Evolutionary conservation across 2,329 filamentous ascomycete genomes (phyloP), one percentile per base, ranked within the genome.

Genomic region (Penicillium sp.): DNA sequence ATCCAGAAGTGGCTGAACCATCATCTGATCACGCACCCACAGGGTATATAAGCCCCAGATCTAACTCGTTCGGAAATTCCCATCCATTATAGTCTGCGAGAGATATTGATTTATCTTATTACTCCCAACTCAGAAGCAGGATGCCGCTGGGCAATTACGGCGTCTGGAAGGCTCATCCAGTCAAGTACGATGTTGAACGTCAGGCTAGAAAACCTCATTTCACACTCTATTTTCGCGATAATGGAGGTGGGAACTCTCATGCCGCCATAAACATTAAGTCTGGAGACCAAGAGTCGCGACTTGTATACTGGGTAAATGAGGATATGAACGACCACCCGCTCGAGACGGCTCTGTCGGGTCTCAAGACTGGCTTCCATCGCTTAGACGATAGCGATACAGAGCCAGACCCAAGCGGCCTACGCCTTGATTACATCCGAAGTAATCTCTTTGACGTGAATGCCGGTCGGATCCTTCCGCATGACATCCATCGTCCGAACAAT

Each of bases 251-350:
- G 3, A 6, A 3, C 35, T 41, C 2, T 17, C 11, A 41, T 5
- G 51, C 51, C 17, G 51, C 51, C 7, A 54, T 54, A 26, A 54
- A 54, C n/a, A 64, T 67, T 49, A 64, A 67, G 49, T 68, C 66
- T 17, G 50, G 29, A 7, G 62, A 54, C 11, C 56, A 29, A 6
- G 66, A 68, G 8, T 66, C 65, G 8, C 56, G 64, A 46, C 62
- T 68, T 46, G 62, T 31, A 26, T 68, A 62, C 17, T 68, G 63
- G 61, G 46, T 65, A 5, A 56, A 58, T n/a, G 31, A 55, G 1
- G 48, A 63, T 3, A 46, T 67, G 29, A 44, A 35, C 38, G 41
- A 49, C 11, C 62, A 67, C 21, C 64, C 58, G 3, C 61, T 67
- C 3, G 47, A 57, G 9, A 47, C 60, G 3, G 29, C 26, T 11